A percentile compares a stretch with the other conserved stretches of the same genome.
These are phyloP conservation scores for Starmera dryadoides DNA, from an alignment of 805 yeast genomes.

Conservation along the genomic window DNA sequence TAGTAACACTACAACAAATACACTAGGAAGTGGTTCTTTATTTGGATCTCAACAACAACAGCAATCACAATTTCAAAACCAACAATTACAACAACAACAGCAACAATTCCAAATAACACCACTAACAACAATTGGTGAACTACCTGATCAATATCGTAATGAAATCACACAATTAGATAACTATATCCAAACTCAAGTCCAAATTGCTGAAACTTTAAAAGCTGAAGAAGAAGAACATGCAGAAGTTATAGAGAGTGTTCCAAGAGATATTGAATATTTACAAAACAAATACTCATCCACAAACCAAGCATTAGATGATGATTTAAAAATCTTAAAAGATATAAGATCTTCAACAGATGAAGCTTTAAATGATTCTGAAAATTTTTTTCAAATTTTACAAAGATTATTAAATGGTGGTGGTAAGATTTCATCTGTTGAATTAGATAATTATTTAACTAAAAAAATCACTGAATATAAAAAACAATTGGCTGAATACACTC, in stretches of 20 bases:
- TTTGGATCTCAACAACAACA: slow-evolving; percentile 24
- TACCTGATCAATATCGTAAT: slow-evolving; percentile 62
- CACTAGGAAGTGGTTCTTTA: slow-evolving; percentile 24
- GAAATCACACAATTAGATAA: slow-evolving; percentile 66
- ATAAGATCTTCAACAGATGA: slow-evolving; percentile 36
- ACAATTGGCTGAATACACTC: slow-evolving; percentile 44
- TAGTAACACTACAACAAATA: slow-evolving; percentile 3
- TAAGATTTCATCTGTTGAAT: slow-evolving; percentile 46
- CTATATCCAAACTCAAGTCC: slow-evolving; percentile 67
- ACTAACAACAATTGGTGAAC: slow-evolving; percentile 67
- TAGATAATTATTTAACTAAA: slow-evolving; percentile 48
- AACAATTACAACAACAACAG: slow-evolving; percentile 31
- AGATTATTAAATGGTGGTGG: slow-evolving; percentile 48
- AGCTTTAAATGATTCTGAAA: slow-evolving; percentile 38
- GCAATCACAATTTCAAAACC: slow-evolving; percentile 8
- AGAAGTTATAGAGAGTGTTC: slow-evolving; percentile 60
- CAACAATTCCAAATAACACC: slow-evolving; percentile 50
- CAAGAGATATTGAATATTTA: slow-evolving; percentile 61
- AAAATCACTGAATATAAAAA: slow-evolving; percentile 27
- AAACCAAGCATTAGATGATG: slow-evolving; percentile 52
- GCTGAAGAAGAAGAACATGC: slow-evolving; percentile 56
- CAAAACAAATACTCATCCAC: slow-evolving; percentile 55
- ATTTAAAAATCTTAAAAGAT: slow-evolving; percentile 36
- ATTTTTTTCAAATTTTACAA: slow-evolving; percentile 44
- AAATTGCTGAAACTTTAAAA: slow-evolving; percentile 61